Conservation (phyloP, 805 yeast genomes). For the Ogataea ramenticola region DNA sequence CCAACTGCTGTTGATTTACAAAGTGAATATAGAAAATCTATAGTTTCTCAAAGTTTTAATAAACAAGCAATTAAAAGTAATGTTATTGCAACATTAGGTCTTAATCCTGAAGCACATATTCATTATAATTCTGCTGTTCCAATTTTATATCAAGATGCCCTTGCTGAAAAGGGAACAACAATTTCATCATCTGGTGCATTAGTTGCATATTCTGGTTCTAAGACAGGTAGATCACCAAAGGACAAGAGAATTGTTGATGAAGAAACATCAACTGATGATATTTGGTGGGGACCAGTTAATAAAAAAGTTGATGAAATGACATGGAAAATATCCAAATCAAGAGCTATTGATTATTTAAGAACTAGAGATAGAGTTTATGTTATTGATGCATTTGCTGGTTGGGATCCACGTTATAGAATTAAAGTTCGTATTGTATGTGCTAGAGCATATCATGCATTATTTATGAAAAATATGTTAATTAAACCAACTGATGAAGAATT, state of each 20-base stretch:
- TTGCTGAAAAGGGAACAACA: conserved; percentile 83
- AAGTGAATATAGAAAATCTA: conserved; percentile 20
- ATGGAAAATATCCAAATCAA: conserved; percentile 91
- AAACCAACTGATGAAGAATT: conserved; percentile 90
- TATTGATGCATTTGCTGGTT: conserved; percentile 96
- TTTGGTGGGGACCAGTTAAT: conserved; percentile 99
- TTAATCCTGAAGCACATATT: conserved; percentile 56
- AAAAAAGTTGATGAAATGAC: conserved; percentile 89
- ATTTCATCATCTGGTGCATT: conserved; percentile 90
- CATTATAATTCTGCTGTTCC: conserved; percentile 94
- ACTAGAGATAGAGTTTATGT: conserved; percentile 91
- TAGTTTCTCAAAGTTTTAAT: conserved; percentile 12
- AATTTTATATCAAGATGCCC: conserved; percentile 88
- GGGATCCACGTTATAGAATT: conserved; percentile 97
- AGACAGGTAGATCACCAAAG: conserved; percentile 97
- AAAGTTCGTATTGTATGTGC: conserved; percentile 96
- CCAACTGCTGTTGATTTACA: conserved; percentile 33
- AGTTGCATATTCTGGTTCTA: conserved; percentile 90
- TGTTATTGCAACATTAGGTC: conserved; percentile 31
- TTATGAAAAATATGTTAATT: conserved; percentile 97
- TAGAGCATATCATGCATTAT: conserved; percentile 95
- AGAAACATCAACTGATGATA: conserved; percentile 69
- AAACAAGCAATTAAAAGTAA: conserved; percentile 21
- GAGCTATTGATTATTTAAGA: conserved; percentile 95
- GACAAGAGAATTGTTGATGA: conserved; percentile 98